Evolutionary conservation across 257 asterid species (phyloP).

Genomic region (Solanum sparsipilum): DNA sequence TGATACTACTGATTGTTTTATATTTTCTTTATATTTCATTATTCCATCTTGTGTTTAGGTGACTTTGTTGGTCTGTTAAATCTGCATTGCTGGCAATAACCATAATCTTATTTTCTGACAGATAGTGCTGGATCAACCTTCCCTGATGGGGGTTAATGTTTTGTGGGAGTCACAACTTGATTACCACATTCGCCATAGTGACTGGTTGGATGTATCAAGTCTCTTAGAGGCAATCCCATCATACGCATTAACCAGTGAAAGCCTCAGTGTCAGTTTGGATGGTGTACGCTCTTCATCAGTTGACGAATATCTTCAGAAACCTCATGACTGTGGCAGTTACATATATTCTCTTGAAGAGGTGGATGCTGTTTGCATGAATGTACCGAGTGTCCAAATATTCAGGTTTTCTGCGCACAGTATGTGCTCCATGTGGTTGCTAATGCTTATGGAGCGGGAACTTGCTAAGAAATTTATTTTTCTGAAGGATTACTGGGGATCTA

Average conservation of each 20-base stretch:
- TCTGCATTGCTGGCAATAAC: conserved; percentile 3
- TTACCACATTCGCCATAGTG: conserved; percentile 79
- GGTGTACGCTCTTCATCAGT: conserved; percentile 34
- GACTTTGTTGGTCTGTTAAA: neutral
- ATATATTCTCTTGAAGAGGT: conserved; percentile 58
- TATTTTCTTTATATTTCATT: neutral
- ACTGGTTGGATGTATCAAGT: conserved; percentile 79
- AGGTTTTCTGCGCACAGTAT: conserved; percentile 44
- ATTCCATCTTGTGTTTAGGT: neutral
- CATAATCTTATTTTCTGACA: conserved; percentile 27
- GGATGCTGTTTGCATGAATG: conserved; percentile 56
- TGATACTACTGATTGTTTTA: neutral
- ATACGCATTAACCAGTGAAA: conserved; percentile 61
- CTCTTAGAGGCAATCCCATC: conserved; percentile 74
- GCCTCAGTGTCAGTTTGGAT: conserved; percentile 63
- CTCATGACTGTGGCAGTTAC: conserved; percentile 33
- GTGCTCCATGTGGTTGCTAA: conserved; percentile 64
- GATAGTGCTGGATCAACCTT: conserved; percentile 91
- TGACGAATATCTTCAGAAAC: conserved; percentile 34
- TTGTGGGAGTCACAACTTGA: conserved; percentile 98
- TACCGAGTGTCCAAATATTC: conserved; percentile 57
- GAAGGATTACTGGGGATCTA: conserved; percentile 65
- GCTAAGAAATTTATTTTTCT: conserved; percentile 60
- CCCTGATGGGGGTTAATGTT: conserved; percentile 81
- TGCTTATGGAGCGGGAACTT: conserved; percentile 80